Evolutionary conservation across 306 rosid species (phyloP).

Genomic region (Cercis canadensis): DNA sequence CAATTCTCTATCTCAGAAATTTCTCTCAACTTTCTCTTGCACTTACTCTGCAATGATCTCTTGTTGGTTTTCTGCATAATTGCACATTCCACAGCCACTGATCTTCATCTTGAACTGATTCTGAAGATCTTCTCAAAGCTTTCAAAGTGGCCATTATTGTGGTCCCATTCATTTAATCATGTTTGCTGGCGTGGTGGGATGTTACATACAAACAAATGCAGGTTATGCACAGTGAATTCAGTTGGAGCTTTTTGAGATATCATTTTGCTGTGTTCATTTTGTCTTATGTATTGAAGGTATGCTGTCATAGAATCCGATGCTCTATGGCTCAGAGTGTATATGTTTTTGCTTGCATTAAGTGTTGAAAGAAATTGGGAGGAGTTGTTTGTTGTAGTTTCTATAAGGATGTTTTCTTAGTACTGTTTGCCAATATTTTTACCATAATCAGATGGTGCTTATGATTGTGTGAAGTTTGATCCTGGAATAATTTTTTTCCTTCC

Average conservation of each 20-base stretch:
- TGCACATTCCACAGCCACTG: too few relatives aligned
- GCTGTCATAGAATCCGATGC: conserved; percentile 61
- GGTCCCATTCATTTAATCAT: conserved; percentile 57
- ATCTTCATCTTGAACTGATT: too few relatives aligned
- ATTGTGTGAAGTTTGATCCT: conserved; percentile 48
- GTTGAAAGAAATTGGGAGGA: conserved; percentile 49
- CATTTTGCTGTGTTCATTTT: conserved; percentile 76
- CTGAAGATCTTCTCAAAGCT: too few relatives aligned
- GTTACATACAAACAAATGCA: conserved; percentile 75
- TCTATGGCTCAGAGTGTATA: conserved; percentile 55
- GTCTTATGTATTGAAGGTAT: conserved; percentile 81
- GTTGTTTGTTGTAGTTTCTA: conserved; percentile 43
- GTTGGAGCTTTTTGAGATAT: conserved; percentile 83
- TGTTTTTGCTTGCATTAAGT: conserved; percentile 44
- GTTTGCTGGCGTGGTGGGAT: conserved; percentile 75
- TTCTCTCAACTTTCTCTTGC: too few relatives aligned
- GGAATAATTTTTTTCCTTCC: too few relatives aligned
- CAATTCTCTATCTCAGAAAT: too few relatives aligned
- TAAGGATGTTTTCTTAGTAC: conserved; percentile 35
- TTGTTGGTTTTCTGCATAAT: too few relatives aligned
- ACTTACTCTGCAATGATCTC: too few relatives aligned
- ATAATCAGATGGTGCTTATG: conserved; percentile 57
- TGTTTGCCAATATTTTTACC: conserved; percentile 47
- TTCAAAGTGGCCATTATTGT: too few relatives aligned
- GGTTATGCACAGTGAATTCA: conserved; percentile 74